These are phyloP conservation scores for Amesomyces nigricolor DNA, from an alignment of 2,329 filamentous ascomycete genomes.

Conservation along the genomic window DNA sequence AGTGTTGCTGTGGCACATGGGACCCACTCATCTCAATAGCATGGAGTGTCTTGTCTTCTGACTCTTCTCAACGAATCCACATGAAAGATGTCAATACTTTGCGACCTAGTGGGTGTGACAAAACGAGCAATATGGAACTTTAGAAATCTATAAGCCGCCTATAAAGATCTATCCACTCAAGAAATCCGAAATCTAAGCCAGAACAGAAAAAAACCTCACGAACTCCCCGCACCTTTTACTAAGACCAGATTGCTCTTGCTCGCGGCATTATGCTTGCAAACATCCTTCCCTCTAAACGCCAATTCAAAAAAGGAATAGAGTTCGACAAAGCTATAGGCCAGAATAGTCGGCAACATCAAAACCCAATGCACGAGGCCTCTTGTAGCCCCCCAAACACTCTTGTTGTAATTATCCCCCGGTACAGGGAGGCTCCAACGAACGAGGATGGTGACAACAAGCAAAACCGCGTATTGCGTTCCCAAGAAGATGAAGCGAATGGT, in stretches of 20 bases:
- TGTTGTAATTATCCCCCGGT: slow-evolving; percentile 5
- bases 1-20: too few species aligned
- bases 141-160: too few species aligned
- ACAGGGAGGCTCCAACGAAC: slow-evolving; percentile 6
- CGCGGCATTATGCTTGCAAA: slow-evolving; percentile 17
- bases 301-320: slow-evolving; percentile 15
- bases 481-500: slow-evolving; percentile 9
- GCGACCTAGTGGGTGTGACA: too few species aligned
- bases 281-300: slow-evolving; percentile 16
- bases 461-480: slow-evolving; percentile 7
- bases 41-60: too few species aligned
- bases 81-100: too few species aligned
- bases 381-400: slow-evolving; percentile 5
- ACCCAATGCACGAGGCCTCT: slow-evolving; percentile 15
- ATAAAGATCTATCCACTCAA: too few species aligned
- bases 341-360: slow-evolving; percentile 14
- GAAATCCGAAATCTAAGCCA: too few species aligned
- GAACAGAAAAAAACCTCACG: too few species aligned
- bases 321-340: slow-evolving; percentile 17
- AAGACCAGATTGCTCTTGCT: slow-evolving; percentile 16
- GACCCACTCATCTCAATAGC: too few species aligned
- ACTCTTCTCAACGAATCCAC: too few species aligned
- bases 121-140: too few species aligned
- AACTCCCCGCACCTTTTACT: slow-evolving; percentile 1
- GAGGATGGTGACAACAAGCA: slow-evolving; percentile 2